Evolutionary conservation across 2,329 filamentous ascomycete genomes (phyloP), one percentile per base, ranked within the genome.

Genomic region (Akanthomyces lecanii): DNA sequence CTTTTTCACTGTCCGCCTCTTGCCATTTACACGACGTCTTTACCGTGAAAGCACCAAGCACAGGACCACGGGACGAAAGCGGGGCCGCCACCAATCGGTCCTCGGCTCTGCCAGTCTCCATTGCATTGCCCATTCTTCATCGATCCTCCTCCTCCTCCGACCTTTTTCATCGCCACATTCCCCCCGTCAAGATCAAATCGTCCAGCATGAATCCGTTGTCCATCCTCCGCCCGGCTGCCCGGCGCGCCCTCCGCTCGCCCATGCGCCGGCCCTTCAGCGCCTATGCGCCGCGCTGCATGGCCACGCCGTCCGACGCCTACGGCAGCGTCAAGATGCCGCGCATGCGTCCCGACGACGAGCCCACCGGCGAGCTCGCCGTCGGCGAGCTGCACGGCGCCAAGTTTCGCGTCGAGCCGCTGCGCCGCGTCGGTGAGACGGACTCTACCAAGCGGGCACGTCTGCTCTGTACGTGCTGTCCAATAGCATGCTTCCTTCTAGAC

Each of bases 381-480:
- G 92, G 92, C 72, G 92, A 97, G 81, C 86, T 97, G 71, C 87
- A 96, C 74, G 92, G 92, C 68, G 90, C 89, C 66, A 84, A 85
- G 64, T 97, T 98, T 79, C 90, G 86, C 74, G 88, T 98, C 71
- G 91, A 96, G 81, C 95, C 95, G n/a, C 77, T 98, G 68, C 86
- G 90, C 65, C 85, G 95, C 57, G 85, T 84, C 10, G 92, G 92
- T 70, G 95, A 99, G 77, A 90, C 95, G 78, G 79, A 85, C 53
- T 83, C 85, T 69, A 99, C 94, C 42, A 97, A 90, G 86, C 87
- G 94, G 69, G 93, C 95, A 47, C 87, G 95, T 67, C 85, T 99
- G 72, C 81, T 87, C 28, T 86, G 84, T 86, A 75, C 38, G 88
- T 84, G 28, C 28, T 30, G 4, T 6, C 28, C 28, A 21, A 21